These are phyloP conservation scores for Rutstroemia sp. DNA, from an alignment of 2,329 filamentous ascomycete species.

Conservation along the genomic window DNA sequence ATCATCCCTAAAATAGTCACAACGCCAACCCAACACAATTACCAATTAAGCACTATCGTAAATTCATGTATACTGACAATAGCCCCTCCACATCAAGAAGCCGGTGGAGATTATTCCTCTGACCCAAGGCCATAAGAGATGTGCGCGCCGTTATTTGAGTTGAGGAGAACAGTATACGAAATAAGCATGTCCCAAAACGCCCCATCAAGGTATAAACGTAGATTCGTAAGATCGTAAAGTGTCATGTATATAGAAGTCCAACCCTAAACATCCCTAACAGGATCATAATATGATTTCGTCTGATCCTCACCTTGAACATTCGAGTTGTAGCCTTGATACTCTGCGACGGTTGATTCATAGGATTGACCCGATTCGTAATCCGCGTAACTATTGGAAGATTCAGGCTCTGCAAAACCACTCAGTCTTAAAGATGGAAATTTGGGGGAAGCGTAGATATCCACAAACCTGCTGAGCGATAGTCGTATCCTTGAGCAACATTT, in stretches of 20 bases:
- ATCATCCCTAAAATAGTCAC: too few species aligned
- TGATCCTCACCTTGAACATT: neutral
- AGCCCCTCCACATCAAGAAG: neutral
- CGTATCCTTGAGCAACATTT: neutral
- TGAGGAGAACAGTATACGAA: neutral
- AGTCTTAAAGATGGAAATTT: neutral
- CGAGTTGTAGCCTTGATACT: neutral
- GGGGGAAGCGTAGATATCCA: neutral
- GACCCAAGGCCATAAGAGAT: too few species aligned
- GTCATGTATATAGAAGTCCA: neutral
- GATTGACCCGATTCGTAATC: neutral
- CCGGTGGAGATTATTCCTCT: too few species aligned
- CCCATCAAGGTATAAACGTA: neutral
- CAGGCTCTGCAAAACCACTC: neutral
- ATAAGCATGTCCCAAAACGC: neutral
- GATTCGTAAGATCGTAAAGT: neutral
- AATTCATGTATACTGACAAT: neutral
- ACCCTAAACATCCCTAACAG: constrained; percentile 14
- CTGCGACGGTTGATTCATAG: neutral
- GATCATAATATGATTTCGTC: constrained; percentile 13
- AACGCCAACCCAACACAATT: neutral
- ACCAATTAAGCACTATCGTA: neutral
- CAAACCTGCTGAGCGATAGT: constrained; percentile 2
- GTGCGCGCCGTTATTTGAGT: too few species aligned
- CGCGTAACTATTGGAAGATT: neutral